phyloP scores from a whole-genome alignment of 345 rosid species.

The Raphanus sativus region DNA sequence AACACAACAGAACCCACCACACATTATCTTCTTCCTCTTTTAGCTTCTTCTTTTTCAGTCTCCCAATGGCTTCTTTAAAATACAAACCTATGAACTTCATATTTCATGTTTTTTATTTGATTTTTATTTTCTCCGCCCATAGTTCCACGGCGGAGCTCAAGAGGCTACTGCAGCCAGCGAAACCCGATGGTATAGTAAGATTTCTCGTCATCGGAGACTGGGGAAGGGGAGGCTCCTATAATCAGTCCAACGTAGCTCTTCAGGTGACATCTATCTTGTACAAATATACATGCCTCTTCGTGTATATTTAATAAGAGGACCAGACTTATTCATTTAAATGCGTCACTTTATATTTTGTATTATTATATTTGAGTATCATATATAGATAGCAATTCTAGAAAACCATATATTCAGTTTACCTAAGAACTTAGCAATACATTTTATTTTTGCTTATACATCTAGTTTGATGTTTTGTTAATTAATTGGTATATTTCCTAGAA shows the following conservation, averaged over 20 bases:
- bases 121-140: conserved; percentile 7
- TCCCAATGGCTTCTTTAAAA: conserved; percentile 9
- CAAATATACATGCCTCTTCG: neutral
- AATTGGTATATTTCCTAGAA: neutral
- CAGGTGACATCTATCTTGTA: conserved; percentile 45
- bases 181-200: conserved; percentile 52
- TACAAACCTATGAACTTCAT: conserved; percentile 4
- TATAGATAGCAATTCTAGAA: neutral
- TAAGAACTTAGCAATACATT: neutral
- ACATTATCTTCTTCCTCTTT: neutral
- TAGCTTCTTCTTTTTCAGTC: neutral
- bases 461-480: neutral
- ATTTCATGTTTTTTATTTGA: neutral
- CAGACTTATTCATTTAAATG: neutral
- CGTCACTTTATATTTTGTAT: neutral
- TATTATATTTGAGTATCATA: neutral
- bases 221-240: conserved; percentile 65
- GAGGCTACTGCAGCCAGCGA: conserved; percentile 42
- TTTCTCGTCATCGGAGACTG: conserved; percentile 71
- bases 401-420: neutral
- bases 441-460: neutral
- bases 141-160: conserved; percentile 43
- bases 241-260: conserved; percentile 64
- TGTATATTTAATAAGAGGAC: neutral
- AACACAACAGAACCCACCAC: neutral